Base-by-base conservation (phyloP, 1,139 yeast species). In the Geotrichum phurueaensis region DNA sequence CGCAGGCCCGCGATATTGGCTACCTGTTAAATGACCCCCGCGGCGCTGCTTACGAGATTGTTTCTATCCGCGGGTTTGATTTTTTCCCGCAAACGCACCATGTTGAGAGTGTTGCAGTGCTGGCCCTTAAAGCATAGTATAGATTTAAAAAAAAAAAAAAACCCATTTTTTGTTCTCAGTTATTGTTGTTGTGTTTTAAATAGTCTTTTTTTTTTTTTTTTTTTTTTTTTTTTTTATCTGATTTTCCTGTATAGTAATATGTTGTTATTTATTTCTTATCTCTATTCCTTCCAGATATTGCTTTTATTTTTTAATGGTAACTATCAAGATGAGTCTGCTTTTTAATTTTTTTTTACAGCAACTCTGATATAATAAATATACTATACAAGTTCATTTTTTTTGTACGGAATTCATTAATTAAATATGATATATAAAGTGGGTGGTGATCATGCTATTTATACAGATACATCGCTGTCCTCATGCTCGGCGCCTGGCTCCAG, bases 31-130 rank as follows among this genome's bases (percentile, higher is more conserved):
- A 82, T 64, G 80, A 76, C 33, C 61, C 63, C 49, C 39, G 56
- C 15, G 69, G 68, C 27, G 66, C 68, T 22, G 63, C 80, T 47
- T 94, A 90, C 76, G 77, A 76, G 63, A 82, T 94, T 57, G 96
- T 89, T 67, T 86, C 94, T 66, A 80, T 94, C 50, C 84, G 92
- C 70, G 99, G 99, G 1, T 94, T 94, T 75, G 99, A 94, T 74
- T 92, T 94, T 75, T 94, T 94, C 79, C 99, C 99, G 2, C 98
- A 92, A 73, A 94, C 99, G 0, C 96, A 94, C 71, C 99, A 94
- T 71, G 98, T 94, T 58, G 99, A 94, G 74, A 85, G 96, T 71
- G 96, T 92, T 36, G 96, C 97, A 10, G 97, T 94, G 5, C 78
- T 94, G 65, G 68, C 76, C 29, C 58, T 65, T 31, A 54, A 45